Percentiles rank a stretch among this genome's conserved stretches.
phyloP scores from a whole-genome alignment of 2,329 filamentous ascomycete genomes.

The Cladosporium austrohemisphaericum region DNA sequence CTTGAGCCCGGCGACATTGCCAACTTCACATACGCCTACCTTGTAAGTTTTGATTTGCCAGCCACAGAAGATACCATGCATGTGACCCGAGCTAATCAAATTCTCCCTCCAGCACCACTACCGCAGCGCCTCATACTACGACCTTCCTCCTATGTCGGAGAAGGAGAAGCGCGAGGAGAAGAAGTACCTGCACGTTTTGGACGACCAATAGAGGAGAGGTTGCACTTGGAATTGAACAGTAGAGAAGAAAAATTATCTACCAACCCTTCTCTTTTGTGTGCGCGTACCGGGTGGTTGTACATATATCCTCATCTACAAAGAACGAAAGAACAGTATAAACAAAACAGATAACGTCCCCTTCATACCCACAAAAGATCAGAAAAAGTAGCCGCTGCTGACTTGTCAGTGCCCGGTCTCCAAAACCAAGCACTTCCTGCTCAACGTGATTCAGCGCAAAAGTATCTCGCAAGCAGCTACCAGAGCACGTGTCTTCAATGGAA shows the following conservation, averaged over 20 bases:
- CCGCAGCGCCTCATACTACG: slow-evolving; percentile 83
- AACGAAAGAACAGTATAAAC: slow-evolving; percentile 1
- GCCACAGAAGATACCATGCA: neutral
- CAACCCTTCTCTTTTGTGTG: neutral
- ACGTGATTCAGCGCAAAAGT: too few relatives aligned
- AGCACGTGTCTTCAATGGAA: too few relatives aligned
- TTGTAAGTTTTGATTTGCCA: slow-evolving; percentile 57
- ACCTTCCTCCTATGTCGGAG: slow-evolving; percentile 90
- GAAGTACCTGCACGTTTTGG: slow-evolving; percentile 92
- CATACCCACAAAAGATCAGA: too few relatives aligned
- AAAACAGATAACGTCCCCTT: neutral
- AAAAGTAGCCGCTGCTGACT: too few relatives aligned
- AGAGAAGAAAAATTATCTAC: neutral
- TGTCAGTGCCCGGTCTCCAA: too few relatives aligned
- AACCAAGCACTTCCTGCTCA: too few relatives aligned
- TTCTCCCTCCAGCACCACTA: slow-evolving; percentile 72
- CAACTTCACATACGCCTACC: slow-evolving; percentile 86
- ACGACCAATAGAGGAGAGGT: slow-evolving; percentile 69
- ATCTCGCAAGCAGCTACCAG: too few relatives aligned
- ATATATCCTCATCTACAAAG: slow-evolving; percentile 15
- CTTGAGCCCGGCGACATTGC: slow-evolving; percentile 85
- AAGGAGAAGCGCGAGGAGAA: slow-evolving; percentile 91
- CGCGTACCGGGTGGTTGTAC: slow-evolving; percentile 9
- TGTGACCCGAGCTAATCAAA: neutral
- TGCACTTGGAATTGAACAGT: too few relatives aligned